Conservation (phyloP, 2,329 filamentous ascomycete species). For the Alternaria ethzedia region DNA sequence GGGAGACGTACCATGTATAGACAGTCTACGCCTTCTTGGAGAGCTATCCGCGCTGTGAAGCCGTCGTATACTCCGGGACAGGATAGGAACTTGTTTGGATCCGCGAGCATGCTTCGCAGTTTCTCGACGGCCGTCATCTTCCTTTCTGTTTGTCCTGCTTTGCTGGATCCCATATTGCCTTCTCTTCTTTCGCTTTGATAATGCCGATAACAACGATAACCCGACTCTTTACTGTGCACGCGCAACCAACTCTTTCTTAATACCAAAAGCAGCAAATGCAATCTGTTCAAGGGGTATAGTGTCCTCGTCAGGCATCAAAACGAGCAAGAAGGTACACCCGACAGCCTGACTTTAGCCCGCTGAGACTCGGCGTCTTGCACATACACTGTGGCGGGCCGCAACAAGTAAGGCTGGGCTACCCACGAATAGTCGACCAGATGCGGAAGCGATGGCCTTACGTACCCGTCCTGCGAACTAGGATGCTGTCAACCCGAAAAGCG, state of each 20-base stretch:
- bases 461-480: neutral
- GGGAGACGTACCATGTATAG: conserved; percentile 67
- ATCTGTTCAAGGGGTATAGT: neutral
- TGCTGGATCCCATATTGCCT: conserved; percentile 14
- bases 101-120: conserved; percentile 39
- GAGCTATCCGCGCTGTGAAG: conserved; percentile 67
- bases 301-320: neutral
- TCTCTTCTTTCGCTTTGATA: neutral
- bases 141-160: conserved; percentile 9
- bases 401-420: neutral
- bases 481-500: neutral
- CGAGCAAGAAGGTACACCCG: neutral
- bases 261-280: neutral
- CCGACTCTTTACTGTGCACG: neutral
- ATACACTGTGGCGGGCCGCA: neutral
- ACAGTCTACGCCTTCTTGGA: conserved; percentile 67
- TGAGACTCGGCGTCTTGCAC: conserved; percentile 12
- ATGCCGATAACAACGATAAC: neutral
- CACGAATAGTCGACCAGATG: neutral
- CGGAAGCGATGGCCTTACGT: neutral
- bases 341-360: conserved; percentile 1
- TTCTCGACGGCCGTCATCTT: conserved; percentile 37
- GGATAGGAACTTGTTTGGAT: conserved; percentile 54
- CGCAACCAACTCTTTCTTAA: neutral
- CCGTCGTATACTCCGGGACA: conserved; percentile 74